A percentile compares a stretch with the other conserved stretches of the same genome.
Evolutionary conservation across 305 asterid genomes (phyloP).

Genomic region (Ilex paraguariensis): DNA sequence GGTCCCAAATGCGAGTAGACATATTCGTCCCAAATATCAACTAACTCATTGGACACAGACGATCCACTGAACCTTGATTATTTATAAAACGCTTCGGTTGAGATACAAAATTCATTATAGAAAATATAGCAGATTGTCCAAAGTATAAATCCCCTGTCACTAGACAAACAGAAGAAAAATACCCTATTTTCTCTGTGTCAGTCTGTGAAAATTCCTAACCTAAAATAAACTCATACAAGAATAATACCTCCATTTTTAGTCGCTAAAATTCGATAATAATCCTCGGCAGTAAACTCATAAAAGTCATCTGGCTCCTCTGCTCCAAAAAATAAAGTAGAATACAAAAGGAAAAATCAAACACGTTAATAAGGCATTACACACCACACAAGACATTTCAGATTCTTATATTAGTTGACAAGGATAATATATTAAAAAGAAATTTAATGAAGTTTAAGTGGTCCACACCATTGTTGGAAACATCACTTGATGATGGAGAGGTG

Average conservation of each 20-base stretch:
- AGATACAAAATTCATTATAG: too few species aligned
- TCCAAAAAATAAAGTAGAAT: conserved; percentile 14
- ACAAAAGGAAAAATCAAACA: neutral
- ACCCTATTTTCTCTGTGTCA: neutral
- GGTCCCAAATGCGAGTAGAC: too few species aligned
- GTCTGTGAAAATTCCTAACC: neutral
- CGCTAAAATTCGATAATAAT: conserved; percentile 65
- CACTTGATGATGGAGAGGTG: conserved; percentile 43
- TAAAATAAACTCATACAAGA: neutral
- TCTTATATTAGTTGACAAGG: too few species aligned
- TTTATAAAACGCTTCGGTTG: too few species aligned
- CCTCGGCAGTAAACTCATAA: conserved; percentile 88
- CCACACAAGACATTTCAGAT: neutral
- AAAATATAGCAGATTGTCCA: neutral
- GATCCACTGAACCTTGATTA: too few species aligned
- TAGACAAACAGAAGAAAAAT: neutral
- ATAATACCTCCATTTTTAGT: conserved; percentile 78
- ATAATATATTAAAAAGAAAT: neutral
- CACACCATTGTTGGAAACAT: conserved; percentile 49
- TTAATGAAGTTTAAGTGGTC: neutral
- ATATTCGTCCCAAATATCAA: too few species aligned
- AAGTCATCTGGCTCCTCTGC: conserved; percentile 76
- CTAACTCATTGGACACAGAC: too few species aligned
- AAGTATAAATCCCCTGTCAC: neutral
- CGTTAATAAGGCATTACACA: neutral